phyloP scores from a whole-genome alignment of 2,329 filamentous ascomycete genomes.

The Plectosphaerella sp. region DNA sequence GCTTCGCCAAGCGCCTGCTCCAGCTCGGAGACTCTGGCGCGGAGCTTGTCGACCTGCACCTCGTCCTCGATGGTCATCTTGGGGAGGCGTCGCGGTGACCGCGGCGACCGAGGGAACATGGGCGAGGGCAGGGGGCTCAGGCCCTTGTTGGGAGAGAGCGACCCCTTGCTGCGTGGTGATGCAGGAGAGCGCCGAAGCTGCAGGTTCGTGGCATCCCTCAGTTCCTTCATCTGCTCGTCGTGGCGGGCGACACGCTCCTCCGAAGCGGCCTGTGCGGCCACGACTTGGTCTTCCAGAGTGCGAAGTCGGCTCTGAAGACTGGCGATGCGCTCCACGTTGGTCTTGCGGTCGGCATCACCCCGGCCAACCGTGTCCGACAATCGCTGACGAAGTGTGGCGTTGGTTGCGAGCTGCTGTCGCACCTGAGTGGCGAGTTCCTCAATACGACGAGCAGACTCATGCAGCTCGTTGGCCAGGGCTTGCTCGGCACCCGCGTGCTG shows the following conservation, averaged over 20 bases:
- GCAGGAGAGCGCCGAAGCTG: slow-evolving; percentile 73
- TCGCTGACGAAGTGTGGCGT: slow-evolving; percentile 69
- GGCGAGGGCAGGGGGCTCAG: slow-evolving; percentile 27
- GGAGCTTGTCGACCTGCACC: slow-evolving; percentile 69
- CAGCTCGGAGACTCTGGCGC: slow-evolving; percentile 75
- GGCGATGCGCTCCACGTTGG: slow-evolving; percentile 78
- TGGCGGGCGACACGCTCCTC: slow-evolving; percentile 80
- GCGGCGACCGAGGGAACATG: slow-evolving; percentile 30
- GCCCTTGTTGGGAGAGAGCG: slow-evolving; percentile 26
- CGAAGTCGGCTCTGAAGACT: slow-evolving; percentile 78
- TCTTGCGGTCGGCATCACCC: slow-evolving; percentile 77
- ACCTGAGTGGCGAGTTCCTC: slow-evolving; percentile 78
- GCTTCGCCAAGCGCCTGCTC: slow-evolving; percentile 61
- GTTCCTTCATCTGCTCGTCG: slow-evolving; percentile 74
- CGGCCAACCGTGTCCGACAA: slow-evolving; percentile 75
- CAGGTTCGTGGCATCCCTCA: slow-evolving; percentile 72
- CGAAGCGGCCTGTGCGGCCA: slow-evolving; percentile 77
- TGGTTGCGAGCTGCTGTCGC: slow-evolving; percentile 72
- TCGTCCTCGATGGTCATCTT: slow-evolving; percentile 68
- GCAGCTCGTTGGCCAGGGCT: slow-evolving; percentile 64
- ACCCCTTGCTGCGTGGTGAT: slow-evolving; percentile 17
- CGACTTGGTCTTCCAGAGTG: slow-evolving; percentile 76
- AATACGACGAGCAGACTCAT: slow-evolving; percentile 69
- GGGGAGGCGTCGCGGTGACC: slow-evolving; percentile 45
- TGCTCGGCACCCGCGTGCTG: slow-evolving; percentile 55